A percentile compares a stretch with the other conserved stretches of the same genome.
Evolutionary conservation across 2,329 filamentous ascomycete genomes (phyloP).

Genomic region (Colletotrichum scovillei): DNA sequence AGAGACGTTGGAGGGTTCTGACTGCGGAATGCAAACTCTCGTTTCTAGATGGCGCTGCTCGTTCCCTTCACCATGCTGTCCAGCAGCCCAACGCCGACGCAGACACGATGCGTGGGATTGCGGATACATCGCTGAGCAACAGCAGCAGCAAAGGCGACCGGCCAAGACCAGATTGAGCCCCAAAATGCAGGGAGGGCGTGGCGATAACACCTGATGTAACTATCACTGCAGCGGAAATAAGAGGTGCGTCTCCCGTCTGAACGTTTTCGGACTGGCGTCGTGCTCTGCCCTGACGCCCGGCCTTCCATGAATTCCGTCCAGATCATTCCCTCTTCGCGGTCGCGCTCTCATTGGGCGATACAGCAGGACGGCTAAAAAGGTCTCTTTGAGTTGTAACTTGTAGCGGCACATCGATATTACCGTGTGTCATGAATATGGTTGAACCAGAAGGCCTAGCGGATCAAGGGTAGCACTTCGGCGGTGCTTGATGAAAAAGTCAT

Average conservation of each 20-base stretch:
- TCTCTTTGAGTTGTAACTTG: slow-evolving; percentile 12
- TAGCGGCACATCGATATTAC: neutral
- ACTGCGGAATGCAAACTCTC: no score
- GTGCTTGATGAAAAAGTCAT: neutral
- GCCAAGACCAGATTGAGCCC: slow-evolving; percentile 6
- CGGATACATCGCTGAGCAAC: neutral
- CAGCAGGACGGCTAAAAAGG: neutral
- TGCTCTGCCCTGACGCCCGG: neutral
- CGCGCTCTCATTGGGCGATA: neutral
- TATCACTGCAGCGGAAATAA: slow-evolving; percentile 4
- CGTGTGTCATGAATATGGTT: slow-evolving; percentile 22
- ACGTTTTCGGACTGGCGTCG: slow-evolving; percentile 18
- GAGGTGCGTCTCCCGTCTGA: neutral
- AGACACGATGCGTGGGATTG: neutral
- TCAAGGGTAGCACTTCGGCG: neutral
- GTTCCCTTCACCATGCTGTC: neutral
- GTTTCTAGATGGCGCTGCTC: neutral
- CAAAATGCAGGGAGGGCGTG: slow-evolving; percentile 11
- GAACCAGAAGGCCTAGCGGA: neutral
- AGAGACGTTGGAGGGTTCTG: neutral
- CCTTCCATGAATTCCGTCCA: neutral
- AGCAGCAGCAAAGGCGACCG: neutral
- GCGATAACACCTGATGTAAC: slow-evolving; percentile 12
- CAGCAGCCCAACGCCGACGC: neutral
- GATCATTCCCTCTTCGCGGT: neutral